Evolutionary conservation across 163 green algal genomes (phyloP), one percentile per base, ranked within the genome.

Genomic region (Chlamydomonas reinhardtii): DNA sequence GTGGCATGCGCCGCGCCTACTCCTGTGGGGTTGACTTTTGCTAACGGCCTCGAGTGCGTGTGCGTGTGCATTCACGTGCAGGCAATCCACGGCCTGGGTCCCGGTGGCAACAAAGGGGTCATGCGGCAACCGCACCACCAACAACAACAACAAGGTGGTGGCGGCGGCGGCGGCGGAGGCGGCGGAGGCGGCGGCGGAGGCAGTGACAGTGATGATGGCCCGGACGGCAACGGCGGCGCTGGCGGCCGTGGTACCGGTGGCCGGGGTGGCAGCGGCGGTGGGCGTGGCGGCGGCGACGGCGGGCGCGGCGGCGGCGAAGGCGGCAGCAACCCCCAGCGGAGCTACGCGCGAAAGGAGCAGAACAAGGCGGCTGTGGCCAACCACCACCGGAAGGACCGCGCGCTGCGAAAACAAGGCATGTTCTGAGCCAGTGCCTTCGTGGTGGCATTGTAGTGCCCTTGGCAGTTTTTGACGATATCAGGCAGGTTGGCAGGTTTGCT

Each of bases 371-470:
- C 90, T 0, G 87, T 97, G 31, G 94, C 48, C 27, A 97, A 97
- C 76, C 95, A 97, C 81, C 92, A 97, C 73, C 76, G 95, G n/a
- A 95, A 95, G 68, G 95, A 97, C 65, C 77, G 94, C 2, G 94
- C 95, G 24, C 52, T 92, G 9, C 73, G 76, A 3, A 96, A 96
- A 85, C 87, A 91, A 71, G 90, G 90, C 15, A 88, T 92, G 85
- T 37, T 86, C 19, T 86, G 65, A 39, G n/a, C 37, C n/a, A 24
- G 37, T 54, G 43, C 43, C 43, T 11, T 6, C 11, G 43, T 54
- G 6, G 43, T 54, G 43, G n/a, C n/a, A n/a, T n/a, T n/a, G n/a
- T n/a, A n/a, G n/a, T n/a, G n/a, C n/a, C n/a, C n/a, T n/a, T n/a
- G n/a, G n/a, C n/a, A n/a, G n/a, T n/a, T n/a, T 73, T 22, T 48